Percentiles rank a stretch among this genome's conserved stretches.
phyloP scores from a whole-genome alignment of 2,329 filamentous ascomycete genomes.

The Neofusicoccum ribis region DNA sequence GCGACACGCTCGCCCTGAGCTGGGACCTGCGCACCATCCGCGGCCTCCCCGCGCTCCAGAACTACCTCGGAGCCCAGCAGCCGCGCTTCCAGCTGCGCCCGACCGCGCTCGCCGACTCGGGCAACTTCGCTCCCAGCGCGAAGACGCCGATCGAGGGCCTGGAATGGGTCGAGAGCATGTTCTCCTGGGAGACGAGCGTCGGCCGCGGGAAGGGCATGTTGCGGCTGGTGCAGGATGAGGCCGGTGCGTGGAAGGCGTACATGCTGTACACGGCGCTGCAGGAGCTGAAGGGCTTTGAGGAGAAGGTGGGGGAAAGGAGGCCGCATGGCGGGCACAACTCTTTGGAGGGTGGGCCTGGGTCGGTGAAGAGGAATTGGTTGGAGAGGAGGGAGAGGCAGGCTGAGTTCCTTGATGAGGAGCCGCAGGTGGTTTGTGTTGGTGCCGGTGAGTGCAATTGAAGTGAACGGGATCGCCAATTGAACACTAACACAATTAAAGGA shows the following conservation, averaged over 20 bases:
- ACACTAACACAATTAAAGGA: slow-evolving; percentile 27
- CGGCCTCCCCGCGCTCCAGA: slow-evolving; percentile 42
- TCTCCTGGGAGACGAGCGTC: slow-evolving; percentile 54
- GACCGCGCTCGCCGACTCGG: slow-evolving; percentile 41
- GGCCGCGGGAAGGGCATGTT: slow-evolving; percentile 60
- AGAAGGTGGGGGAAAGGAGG: slow-evolving; percentile 49
- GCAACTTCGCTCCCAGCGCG: slow-evolving; percentile 47
- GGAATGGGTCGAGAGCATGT: slow-evolving; percentile 59
- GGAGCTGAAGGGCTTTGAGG: slow-evolving; percentile 56
- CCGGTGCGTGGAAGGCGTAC: slow-evolving; percentile 61
- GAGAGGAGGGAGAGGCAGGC: slow-evolving; percentile 38
- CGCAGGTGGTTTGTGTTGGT: slow-evolving; percentile 62
- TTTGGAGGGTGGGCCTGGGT: slow-evolving; percentile 55
- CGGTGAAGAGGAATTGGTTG: slow-evolving; percentile 49
- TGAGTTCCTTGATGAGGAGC: slow-evolving; percentile 46
- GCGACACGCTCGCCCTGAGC: slow-evolving; percentile 58
- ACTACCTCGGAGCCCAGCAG: slow-evolving; percentile 41
- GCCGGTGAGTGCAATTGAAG: slow-evolving; percentile 30
- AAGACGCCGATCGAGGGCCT: slow-evolving; percentile 53
- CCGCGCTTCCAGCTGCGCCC: slow-evolving; percentile 40
- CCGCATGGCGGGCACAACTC: slow-evolving; percentile 64
- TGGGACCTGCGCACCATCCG: slow-evolving; percentile 59
- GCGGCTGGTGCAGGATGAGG: slow-evolving; percentile 47
- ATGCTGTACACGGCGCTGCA: slow-evolving; percentile 63
- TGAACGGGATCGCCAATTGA: too few species aligned